Base-by-base conservation (phyloP, 345 rosid species). In the Mangifera indica region DNA sequence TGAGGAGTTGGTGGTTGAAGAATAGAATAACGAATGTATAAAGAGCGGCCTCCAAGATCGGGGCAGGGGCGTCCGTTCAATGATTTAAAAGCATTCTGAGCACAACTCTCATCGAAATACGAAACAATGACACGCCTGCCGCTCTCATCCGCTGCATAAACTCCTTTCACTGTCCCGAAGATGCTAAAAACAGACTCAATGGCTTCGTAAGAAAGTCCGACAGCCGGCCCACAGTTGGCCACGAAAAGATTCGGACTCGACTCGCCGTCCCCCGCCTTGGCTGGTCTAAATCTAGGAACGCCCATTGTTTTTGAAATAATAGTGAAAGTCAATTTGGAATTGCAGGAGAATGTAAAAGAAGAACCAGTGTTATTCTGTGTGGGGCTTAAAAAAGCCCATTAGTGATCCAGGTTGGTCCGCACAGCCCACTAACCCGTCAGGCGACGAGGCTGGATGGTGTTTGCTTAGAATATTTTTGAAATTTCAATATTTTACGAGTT, bases 151-250 rank as follows among this genome's bases (percentile, higher is more conserved):
- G 98, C 98, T 17, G 91, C 83, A 75, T 81, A 81, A 2, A 92
- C 90, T 60, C 93, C 98, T 12, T 61, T 80, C 45, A 92, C 89
- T 53, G 78, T 75, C 7, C 98, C 98, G 76, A 86, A 94, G 1
- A 68, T 66, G 66, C 85, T 61, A 72, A 94, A 94, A 63, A 71
- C 91, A 34, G 88, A 79, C 32, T 79, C 74, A 53, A 94, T 86
- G 5, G 78, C 64, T 59, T 87, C 92, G 62, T 81, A 76, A 21
- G 97, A 82, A 7, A 88, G 60, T 37, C 97, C 97, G 15, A 92
- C 92, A 0, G 89, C 89, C 29, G 98, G 98, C 12, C 98, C 98
- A 45, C 98, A 94, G 70, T 94, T 94, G 58, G 97, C 98, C 52
- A 92, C 95, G 72, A 78, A 92, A 7, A 94, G 91, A 67, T 92